Evolutionary conservation across 2,329 filamentous ascomycete species (phyloP).

Genomic region (Fusarium devonianum): DNA sequence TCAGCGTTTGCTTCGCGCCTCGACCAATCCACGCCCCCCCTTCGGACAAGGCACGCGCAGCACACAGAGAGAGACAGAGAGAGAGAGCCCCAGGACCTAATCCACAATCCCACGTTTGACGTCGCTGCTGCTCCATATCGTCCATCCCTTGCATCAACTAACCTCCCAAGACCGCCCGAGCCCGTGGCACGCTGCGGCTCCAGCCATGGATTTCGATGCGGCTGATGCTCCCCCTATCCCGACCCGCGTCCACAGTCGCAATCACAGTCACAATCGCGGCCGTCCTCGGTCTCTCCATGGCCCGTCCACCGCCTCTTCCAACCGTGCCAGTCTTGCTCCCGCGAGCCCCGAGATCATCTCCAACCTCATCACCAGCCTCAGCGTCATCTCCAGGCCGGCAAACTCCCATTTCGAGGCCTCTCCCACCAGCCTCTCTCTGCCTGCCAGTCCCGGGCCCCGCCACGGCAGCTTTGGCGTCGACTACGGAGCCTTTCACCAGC

Average conservation of each 20-base stretch:
- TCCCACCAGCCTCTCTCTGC: constrained; percentile 50
- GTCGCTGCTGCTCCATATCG: neutral
- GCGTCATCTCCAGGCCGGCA: constrained; percentile 72
- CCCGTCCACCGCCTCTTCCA: constrained; percentile 14
- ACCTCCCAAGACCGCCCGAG: constrained; percentile 13
- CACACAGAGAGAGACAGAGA: no score
- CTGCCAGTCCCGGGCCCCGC: constrained; percentile 48
- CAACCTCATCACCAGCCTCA: constrained; percentile 72
- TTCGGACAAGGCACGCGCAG: neutral
- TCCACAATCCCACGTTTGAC: constrained; percentile 2
- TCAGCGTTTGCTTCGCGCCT: neutral
- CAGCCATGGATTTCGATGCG: constrained; percentile 42
- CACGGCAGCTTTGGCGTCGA: constrained; percentile 73
- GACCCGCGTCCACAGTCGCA: constrained; percentile 36
- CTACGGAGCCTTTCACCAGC: constrained; percentile 70
- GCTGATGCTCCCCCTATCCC: constrained; percentile 46
- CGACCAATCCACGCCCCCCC: neutral
- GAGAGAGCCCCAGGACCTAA: no score
- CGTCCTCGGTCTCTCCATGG: constrained; percentile 29
- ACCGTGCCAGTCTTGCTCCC: constrained; percentile 46
- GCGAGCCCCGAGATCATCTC: constrained; percentile 75
- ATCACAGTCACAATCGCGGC: constrained; percentile 31
- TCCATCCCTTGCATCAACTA: constrained; percentile 24
- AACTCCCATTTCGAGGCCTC: constrained; percentile 73
- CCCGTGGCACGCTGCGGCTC: constrained; percentile 24